These are phyloP conservation scores for Pythium volutum DNA, from an alignment of 352 stramenopile genomes.

Conservation along the genomic window DNA sequence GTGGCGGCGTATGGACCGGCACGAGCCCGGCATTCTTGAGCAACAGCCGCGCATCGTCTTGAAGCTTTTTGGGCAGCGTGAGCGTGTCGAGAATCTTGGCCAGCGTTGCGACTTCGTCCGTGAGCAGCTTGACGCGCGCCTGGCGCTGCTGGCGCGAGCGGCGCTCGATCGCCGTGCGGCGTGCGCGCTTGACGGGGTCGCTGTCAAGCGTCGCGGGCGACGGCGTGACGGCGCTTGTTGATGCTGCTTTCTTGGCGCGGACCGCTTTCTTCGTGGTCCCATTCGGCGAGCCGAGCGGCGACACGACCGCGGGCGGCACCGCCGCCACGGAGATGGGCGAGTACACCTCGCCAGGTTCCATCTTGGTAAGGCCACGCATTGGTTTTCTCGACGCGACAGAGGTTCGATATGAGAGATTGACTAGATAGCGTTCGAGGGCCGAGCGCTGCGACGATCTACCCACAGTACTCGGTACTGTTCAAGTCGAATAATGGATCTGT, in stretches of 20 bases:
- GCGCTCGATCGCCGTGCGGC: slow-evolving; percentile 23
- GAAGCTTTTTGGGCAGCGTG: slow-evolving; percentile 18
- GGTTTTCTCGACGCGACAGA: too few species aligned
- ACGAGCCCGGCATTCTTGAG: slow-evolving; percentile 19
- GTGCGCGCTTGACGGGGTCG: slow-evolving; percentile 21
- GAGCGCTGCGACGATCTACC: too few species aligned
- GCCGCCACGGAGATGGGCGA: not conserved
- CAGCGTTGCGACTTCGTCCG: slow-evolving; percentile 20
- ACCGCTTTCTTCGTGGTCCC: not conserved
- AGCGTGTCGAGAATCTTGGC: slow-evolving; percentile 19
- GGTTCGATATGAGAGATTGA: too few species aligned
- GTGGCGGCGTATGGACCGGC: slow-evolving; percentile 11
- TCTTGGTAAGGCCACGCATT: too few species aligned
- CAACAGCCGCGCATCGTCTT: slow-evolving; percentile 18
- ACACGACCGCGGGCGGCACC: not conserved
- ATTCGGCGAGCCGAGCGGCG: not conserved
- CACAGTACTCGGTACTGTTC: too few species aligned
- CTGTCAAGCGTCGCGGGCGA: slow-evolving; percentile 1
- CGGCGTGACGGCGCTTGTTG: not conserved
- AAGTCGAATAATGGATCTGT: too few species aligned
- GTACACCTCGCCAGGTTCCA: too few species aligned
- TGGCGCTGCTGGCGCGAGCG: slow-evolving; percentile 25
- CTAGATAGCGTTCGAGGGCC: too few species aligned
- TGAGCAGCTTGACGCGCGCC: slow-evolving; percentile 19
- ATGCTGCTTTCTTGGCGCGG: not conserved